Evolutionary conservation across 371 early-diverging fungal genomes (phyloP), one percentile per base, ranked within the genome.

Genomic region (Mucor saturninus): DNA sequence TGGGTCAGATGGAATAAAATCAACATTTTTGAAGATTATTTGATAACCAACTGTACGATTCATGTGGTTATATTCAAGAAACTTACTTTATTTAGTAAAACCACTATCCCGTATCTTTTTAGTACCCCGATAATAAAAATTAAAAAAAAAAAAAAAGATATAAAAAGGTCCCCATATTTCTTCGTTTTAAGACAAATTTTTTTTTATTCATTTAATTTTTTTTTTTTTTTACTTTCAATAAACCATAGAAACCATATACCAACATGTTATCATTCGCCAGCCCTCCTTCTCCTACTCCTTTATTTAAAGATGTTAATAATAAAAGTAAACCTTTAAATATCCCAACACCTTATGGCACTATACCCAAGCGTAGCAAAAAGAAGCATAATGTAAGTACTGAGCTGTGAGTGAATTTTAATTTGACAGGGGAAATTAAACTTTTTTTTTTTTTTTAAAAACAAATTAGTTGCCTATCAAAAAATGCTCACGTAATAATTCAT

Each of bases 341-440:
- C 29, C 67, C 69, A 30, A 61, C 45, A 38, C 72, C 75, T 40
- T 75, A 69, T 54, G 75, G 75, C 8, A 28, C 64, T 15, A 71
- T 75, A 42, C 72, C 69, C 10, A 71, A 71, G 32, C 68, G 67
- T 28, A 66, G 28, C 30, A 62, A 61, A 40, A 65, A 59, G 40
- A 26, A 30, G 35, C 56, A 42, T 42, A 14, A 50, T 15, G n/a
- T 40, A 61, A 26, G 43, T 42, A 30, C 26, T 50, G 30, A 50
- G 50, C 30, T 28, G 14, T 30, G 35, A 73, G 61, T 57, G 59
- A 56, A 54, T 37, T 42, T 49, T 59, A 37, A 29, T 57, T 61
- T 56, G 61, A 54, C 21, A 52, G 52, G 4, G 38, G 28, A 63
- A 40, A 35, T 49, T 35, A 51, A n/a, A 21, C 21, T 21, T 21